Percentiles rank a stretch among this genome's conserved stretches.
phyloP scores from a whole-genome alignment of 2,329 filamentous ascomycete genomes.

The Purpureocillium lavendulum region DNA sequence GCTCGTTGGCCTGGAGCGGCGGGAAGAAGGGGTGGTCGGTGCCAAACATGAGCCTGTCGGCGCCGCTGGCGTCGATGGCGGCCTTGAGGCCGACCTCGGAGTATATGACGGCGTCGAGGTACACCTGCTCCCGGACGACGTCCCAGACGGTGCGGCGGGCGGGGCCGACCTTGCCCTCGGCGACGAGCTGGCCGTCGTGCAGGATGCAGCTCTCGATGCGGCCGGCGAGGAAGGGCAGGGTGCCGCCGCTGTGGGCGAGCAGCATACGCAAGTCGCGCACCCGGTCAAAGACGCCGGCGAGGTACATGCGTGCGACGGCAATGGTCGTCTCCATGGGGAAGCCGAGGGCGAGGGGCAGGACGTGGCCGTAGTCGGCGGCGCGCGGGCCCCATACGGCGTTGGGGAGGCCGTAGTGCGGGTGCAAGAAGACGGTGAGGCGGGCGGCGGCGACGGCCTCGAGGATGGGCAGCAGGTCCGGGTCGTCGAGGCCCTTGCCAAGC shows the following conservation, averaged over 20 bases:
- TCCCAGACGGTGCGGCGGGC: slow-evolving; percentile 44
- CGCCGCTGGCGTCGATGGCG: slow-evolving; percentile 58
- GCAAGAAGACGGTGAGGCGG: slow-evolving; percentile 66
- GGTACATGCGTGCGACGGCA: slow-evolving; percentile 76
- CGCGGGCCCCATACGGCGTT: slow-evolving; percentile 70
- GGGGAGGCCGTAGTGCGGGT: slow-evolving; percentile 87
- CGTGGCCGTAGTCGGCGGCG: slow-evolving; percentile 71
- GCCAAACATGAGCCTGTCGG: slow-evolving; percentile 69
- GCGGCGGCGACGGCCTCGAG: slow-evolving; percentile 60
- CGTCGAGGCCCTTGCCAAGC: slow-evolving; percentile 72
- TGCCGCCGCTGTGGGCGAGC: slow-evolving; percentile 81
- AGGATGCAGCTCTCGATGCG: slow-evolving; percentile 80
- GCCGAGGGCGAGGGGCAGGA: slow-evolving; percentile 75
- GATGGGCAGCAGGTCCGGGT: slow-evolving; percentile 62
- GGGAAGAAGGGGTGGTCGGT: slow-evolving; percentile 83
- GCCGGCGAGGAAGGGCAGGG: slow-evolving; percentile 80
- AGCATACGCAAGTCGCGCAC: slow-evolving; percentile 64
- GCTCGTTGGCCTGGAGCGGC: slow-evolving; percentile 54
- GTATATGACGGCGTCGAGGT: slow-evolving; percentile 81
- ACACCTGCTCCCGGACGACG: slow-evolving; percentile 63
- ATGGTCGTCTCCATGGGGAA: slow-evolving; percentile 94
- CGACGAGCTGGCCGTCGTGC: slow-evolving; percentile 70
- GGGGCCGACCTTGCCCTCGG: slow-evolving; percentile 46
- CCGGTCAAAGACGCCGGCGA: slow-evolving; percentile 78
- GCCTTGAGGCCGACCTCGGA: slow-evolving; percentile 65